phyloP scores from a whole-genome alignment of 768 basidiomycete species.

The Cyclocybe cylindracea region DNA sequence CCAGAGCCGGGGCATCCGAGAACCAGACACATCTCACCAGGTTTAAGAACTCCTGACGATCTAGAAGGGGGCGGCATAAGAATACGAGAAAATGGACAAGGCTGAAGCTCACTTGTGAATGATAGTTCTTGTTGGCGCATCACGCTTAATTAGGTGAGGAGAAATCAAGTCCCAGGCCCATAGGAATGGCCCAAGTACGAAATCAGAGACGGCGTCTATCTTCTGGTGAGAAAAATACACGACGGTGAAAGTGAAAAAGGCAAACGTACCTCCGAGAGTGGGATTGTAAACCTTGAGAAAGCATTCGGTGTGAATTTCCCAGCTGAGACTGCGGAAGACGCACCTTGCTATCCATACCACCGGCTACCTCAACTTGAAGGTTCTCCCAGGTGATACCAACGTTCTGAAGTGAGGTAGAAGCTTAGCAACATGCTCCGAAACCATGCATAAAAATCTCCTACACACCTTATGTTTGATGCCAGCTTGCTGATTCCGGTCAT shows the following conservation, averaged over 20 bases:
- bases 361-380: constrained; percentile 61
- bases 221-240: background rate
- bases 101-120: constrained; percentile 50
- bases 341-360: constrained; percentile 61
- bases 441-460: background rate
- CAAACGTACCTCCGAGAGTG: constrained; percentile 57
- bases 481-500: constrained; percentile 62
- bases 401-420: constrained; percentile 35
- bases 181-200: constrained; percentile 53
- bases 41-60: constrained; percentile 68
- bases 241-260: background rate
- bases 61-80: constrained; percentile 25
- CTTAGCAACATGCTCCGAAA: background rate
- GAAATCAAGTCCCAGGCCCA: constrained; percentile 46
- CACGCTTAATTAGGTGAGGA: constrained; percentile 37
- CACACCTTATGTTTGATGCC: constrained; percentile 67
- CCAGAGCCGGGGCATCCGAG: constrained; percentile 84
- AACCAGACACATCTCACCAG: constrained; percentile 87
- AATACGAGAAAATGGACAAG: background rate
- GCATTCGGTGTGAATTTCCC: background rate
- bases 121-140: constrained; percentile 48
- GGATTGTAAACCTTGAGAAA: constrained; percentile 49
- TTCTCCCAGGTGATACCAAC: constrained; percentile 78
- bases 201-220: constrained; percentile 51
- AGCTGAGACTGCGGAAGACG: background rate